Evolutionary conservation across 768 basidiomycete species (phyloP), one percentile per base, ranked within the genome.

Genomic region (Trametopsis cervina): DNA sequence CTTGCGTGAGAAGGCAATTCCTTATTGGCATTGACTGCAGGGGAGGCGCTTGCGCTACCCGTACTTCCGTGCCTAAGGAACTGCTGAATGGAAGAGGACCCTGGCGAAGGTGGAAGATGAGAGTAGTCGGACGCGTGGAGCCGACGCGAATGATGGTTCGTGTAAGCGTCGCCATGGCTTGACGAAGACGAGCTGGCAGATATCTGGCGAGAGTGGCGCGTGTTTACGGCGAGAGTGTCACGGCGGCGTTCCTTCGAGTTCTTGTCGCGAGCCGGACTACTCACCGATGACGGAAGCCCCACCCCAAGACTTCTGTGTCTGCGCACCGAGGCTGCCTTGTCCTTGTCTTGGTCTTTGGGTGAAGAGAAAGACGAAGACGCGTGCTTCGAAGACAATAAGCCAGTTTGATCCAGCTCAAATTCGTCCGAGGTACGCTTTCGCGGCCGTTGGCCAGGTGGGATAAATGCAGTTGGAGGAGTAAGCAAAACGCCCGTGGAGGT

Each of bases 61-160:
- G 63, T 70, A 37, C 71, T 64, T 3, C 76, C 66, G 48, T 83
- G 78, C 46, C 79, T 76, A 50, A 91, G 68, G 58, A 93, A 82
- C 54, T 89, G 86, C 50, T 89, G 85, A 48, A 93, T 91, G 4
- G 88, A 88, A 4, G 87, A 82, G n/a, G 89, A 81, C 2, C 91
- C 90, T 17, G 91, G 91, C 12, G 91, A 93, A 12, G 93, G 89
- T 11, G 91, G 91, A 3, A 95, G 73, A 60, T 89, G 89, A 0
- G 92, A 90, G 65, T 89, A 92, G 63, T 93, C 91, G 5, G 75
- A 82, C 42, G 78, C 73, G 46, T 80, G 80, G 33, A 75, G 75
- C 29, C 86, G 83, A 17, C 87, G 79, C 4, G 25, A 29, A 27
- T 47, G 51, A 27, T 42, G 51, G 38, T 77, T 61, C 54, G 65